These are phyloP conservation scores for Ascochyta koolunga DNA, from an alignment of 2,329 filamentous ascomycete genomes.

Conservation along the genomic window DNA sequence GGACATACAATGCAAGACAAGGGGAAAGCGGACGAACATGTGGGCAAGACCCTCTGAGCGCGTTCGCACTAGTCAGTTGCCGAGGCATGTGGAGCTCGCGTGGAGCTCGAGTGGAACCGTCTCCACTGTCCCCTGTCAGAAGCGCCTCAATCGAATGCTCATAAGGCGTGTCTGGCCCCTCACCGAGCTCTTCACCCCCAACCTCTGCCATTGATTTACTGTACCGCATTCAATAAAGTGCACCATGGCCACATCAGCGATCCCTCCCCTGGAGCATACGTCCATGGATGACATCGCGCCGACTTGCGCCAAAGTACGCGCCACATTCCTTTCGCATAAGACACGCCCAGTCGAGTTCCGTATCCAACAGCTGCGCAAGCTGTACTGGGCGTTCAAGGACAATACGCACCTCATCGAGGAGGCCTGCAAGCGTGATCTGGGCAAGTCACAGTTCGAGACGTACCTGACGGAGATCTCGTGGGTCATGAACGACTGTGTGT, in stretches of 20 bases:
- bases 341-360: conserved; percentile 85
- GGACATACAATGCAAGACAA: not conserved
- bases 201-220: not conserved
- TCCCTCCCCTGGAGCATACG: conserved; percentile 46
- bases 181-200: not conserved
- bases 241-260: conserved; percentile 20
- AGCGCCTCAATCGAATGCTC: conserved; percentile 3
- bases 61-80: conserved; percentile 4
- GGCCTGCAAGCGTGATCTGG: conserved; percentile 77
- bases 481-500: conserved; percentile 80
- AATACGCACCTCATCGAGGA: conserved; percentile 73
- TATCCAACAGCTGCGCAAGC: conserved; percentile 83
- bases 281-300: conserved; percentile 42
- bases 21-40: conserved; percentile 3
- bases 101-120: no score
- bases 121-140: not conserved
- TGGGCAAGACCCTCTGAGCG: not conserved
- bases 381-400: conserved; percentile 92
- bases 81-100: conserved; percentile 10
- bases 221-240: not conserved
- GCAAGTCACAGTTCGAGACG: conserved; percentile 78
- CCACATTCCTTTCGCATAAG: conserved; percentile 77
- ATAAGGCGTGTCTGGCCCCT: conserved; percentile 12
- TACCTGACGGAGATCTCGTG: conserved; percentile 77
- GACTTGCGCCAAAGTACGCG: conserved; percentile 60